These are phyloP conservation scores for Pythium insidiosum DNA, from an alignment of 352 stramenopile species.

Conservation along the genomic window DNA sequence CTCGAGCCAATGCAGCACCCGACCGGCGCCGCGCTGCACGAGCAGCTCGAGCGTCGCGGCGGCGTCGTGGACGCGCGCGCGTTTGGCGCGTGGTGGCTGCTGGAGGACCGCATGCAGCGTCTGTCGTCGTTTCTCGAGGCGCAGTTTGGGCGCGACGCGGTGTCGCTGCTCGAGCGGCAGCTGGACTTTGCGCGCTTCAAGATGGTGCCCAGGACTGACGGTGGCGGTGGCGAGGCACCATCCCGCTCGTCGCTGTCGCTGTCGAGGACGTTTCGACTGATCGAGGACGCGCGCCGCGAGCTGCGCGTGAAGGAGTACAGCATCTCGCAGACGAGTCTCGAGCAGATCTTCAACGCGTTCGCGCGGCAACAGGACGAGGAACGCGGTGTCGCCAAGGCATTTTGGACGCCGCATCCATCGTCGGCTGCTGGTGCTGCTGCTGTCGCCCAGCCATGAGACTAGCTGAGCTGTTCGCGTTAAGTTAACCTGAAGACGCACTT, in stretches of 20 bases:
- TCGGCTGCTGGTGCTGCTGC: no score
- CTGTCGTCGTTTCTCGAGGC: slow-evolving; percentile 28
- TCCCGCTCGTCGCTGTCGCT: slow-evolving; percentile 17
- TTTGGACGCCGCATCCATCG: not conserved
- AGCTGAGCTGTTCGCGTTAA: no score
- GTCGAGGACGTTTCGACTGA: slow-evolving; percentile 29
- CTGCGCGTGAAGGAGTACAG: slow-evolving; percentile 67
- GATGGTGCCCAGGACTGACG: slow-evolving; percentile 7
- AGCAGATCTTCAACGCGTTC: slow-evolving; percentile 87
- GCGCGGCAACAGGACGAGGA: slow-evolving; percentile 31
- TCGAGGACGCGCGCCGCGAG: slow-evolving; percentile 34
- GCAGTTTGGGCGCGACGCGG: slow-evolving; percentile 16
- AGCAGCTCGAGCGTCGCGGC: slow-evolving; percentile 13
- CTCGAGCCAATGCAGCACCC: slow-evolving; percentile 8
- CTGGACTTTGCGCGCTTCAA: slow-evolving; percentile 60
- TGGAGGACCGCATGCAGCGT: slow-evolving; percentile 38
- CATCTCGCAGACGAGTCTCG: slow-evolving; percentile 74
- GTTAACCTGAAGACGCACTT: slow-evolving; percentile 14
- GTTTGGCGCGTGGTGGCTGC: slow-evolving; percentile 57
- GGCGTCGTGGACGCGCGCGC: slow-evolving; percentile 16
- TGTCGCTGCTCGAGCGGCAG: slow-evolving; percentile 52
- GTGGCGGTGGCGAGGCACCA: not conserved
- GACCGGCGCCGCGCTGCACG: slow-evolving; percentile 17
- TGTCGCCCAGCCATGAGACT: no score
- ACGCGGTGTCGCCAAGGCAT: slow-evolving; percentile 7